Evolutionary conservation across 306 rosid species (phyloP), one percentile per base, ranked within the genome.

Genomic region (Cucumis hystrix): DNA sequence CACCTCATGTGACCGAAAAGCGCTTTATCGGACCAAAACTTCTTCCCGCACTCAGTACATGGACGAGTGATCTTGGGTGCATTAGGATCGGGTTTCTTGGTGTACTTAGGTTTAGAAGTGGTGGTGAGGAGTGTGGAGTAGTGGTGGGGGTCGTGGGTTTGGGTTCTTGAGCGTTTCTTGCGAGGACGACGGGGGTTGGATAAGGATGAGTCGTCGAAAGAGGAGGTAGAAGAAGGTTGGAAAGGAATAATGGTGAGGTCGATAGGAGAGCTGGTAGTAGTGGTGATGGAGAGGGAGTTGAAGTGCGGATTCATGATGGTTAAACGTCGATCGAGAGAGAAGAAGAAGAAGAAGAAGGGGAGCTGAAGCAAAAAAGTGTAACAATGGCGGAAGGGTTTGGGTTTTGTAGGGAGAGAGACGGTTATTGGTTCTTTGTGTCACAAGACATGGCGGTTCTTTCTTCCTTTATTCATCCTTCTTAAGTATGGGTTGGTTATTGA

Each of bases 1-100:
- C 96, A 95, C 7, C 97, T 84, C 98, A 95, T 95, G 86, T 95
- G 98, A 1, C 98, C 98, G 41, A 83, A 89, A 5, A 89, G 86
- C 6, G 98, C 98, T 81, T 95, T 95, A 87, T 86, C 83, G 0
- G 98, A 90, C 90, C 91, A 90, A 84, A 95, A 95, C 61, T 66
- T 83, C 85, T 83, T 88, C 0, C 93, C 96, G 15, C 98, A 95
- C 73, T 92, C 97, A 11, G 78, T 85, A 75, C 98, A 95, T 0
- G 89, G 88, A 14, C 68, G 73, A 0, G 89, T 84, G 30, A 83
- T 85, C 81, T 80, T 82, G 5, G 88, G 88, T 6, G 86, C 84
- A 0, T 25, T 18, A 0, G 86, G 81, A 78, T 83, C 89, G 0
- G 88, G 82, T 9, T 80, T 87, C 77, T 75, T 83, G 17, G 15